A percentile compares a stretch with the other conserved stretches of the same genome.
phyloP scores from a whole-genome alignment of 345 rosid genomes.

The Ailanthus altissimus region DNA sequence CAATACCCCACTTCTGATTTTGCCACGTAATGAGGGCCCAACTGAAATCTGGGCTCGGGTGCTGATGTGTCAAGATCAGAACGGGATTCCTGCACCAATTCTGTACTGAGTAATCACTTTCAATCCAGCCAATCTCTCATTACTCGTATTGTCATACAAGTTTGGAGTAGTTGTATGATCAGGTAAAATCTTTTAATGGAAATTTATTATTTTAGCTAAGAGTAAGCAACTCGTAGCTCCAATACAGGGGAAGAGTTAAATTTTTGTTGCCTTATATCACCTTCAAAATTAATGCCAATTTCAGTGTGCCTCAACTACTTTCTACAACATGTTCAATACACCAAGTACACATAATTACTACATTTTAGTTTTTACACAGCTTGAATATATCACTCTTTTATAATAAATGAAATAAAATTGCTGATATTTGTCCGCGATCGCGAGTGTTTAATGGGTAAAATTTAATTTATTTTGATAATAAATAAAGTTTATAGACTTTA shows the following conservation, averaged over 20 bases:
- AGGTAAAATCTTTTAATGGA: neutral
- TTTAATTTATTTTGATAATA: too few relatives aligned
- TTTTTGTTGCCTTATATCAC: neutral
- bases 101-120: too few relatives aligned
- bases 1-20: conserved; percentile 4
- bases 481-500: too few relatives aligned
- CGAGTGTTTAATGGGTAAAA: too few relatives aligned
- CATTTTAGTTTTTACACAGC: too few relatives aligned
- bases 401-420: too few relatives aligned
- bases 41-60: neutral
- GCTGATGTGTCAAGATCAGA: neutral
- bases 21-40: neutral
- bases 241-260: too few relatives aligned
- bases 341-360: neutral
- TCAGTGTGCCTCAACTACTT: neutral
- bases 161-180: neutral
- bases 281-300: neutral
- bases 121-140: neutral
- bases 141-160: too few relatives aligned
- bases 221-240: too few relatives aligned
- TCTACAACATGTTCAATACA: neutral
- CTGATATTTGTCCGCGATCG: too few relatives aligned
- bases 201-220: neutral
- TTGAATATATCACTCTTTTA: too few relatives aligned
- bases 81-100: neutral